A percentile compares a stretch with the other conserved stretches of the same genome.
Conservation (phyloP, 1,284 basidiomycete genomes). For the Cutaneotrichosporon dermatis region DNA sequence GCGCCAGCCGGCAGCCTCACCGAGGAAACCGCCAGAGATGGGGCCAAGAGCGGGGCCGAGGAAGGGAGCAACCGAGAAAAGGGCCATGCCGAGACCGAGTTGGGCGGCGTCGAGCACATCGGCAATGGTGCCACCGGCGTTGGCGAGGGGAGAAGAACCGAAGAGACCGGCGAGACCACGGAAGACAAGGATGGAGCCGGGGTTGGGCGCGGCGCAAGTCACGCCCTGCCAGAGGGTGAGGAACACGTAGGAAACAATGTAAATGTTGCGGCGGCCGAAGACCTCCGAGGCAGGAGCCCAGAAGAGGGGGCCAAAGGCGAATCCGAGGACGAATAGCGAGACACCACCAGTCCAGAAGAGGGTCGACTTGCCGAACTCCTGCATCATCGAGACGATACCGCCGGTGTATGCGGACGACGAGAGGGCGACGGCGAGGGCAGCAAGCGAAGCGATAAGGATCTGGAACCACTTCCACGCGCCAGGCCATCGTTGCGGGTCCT, state of each 20-base stretch:
- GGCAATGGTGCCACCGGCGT: conserved; percentile 45
- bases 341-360: conserved; percentile 35
- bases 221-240: conserved; percentile 40
- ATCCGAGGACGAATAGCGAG: conserved; percentile 40
- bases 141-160: conserved; percentile 45
- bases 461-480: conserved; percentile 34
- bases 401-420: conserved; percentile 36
- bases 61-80: conserved; percentile 20
- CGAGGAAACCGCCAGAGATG: conserved; percentile 48
- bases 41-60: conserved; percentile 27
- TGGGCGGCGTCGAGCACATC: conserved; percentile 42
- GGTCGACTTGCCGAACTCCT: conserved; percentile 22
- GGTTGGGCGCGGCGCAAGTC: conserved; percentile 29
- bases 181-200: conserved; percentile 34
- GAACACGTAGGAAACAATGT: conserved; percentile 54
- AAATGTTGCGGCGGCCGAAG: conserved; percentile 57
- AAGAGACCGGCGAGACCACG: conserved; percentile 45
- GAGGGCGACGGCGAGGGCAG: conserved; percentile 38
- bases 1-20: conserved; percentile 46
- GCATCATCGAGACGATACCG: conserved; percentile 25
- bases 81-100: conserved; percentile 39
- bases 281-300: conserved; percentile 55
- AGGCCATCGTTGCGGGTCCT: conserved; percentile 40
- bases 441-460: conserved; percentile 24
- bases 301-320: conserved; percentile 39